Evolutionary conservation across 1,139 yeast species (phyloP).

Genomic region (Taphrina flavorubra): DNA sequence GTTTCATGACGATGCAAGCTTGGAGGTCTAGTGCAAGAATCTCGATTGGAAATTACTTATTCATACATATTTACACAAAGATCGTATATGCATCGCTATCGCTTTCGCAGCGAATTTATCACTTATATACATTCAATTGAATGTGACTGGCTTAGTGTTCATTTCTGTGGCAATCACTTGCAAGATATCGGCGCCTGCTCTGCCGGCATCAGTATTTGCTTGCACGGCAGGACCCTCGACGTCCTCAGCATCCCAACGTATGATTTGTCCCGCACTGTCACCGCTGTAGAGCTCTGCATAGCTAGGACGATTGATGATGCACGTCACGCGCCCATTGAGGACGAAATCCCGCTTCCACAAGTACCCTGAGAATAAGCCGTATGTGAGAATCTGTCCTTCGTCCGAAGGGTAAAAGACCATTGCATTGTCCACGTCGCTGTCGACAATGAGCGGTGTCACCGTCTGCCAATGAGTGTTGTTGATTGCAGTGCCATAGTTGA

Average conservation of each 20-base stretch:
- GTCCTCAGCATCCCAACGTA: slow-evolving; percentile 25
- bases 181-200: slow-evolving; percentile 1
- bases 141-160: slow-evolving; percentile 20
- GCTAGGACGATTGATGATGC: slow-evolving; percentile 28
- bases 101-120: too few species aligned
- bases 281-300: slow-evolving; percentile 32
- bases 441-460: slow-evolving; percentile 54
- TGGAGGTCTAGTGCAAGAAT: too few species aligned
- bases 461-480: slow-evolving; percentile 63
- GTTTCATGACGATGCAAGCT: too few species aligned
- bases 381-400: slow-evolving; percentile 74
- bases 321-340: slow-evolving; percentile 37
- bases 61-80: background rate
- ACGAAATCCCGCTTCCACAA: slow-evolving; percentile 57
- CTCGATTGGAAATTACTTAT: too few species aligned
- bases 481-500: slow-evolving; percentile 79
- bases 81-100: too few species aligned
- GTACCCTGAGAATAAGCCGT: slow-evolving; percentile 68
- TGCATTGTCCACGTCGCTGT: slow-evolving; percentile 57
- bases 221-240: background rate
- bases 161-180: background rate
- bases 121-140: background rate
- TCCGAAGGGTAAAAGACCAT: slow-evolving; percentile 76
- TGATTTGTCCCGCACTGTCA: slow-evolving; percentile 32
- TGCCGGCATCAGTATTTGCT: background rate